These are phyloP conservation scores for Hymenoscyphus linearis DNA, from an alignment of 2,329 filamentous ascomycete genomes.

Conservation along the genomic window DNA sequence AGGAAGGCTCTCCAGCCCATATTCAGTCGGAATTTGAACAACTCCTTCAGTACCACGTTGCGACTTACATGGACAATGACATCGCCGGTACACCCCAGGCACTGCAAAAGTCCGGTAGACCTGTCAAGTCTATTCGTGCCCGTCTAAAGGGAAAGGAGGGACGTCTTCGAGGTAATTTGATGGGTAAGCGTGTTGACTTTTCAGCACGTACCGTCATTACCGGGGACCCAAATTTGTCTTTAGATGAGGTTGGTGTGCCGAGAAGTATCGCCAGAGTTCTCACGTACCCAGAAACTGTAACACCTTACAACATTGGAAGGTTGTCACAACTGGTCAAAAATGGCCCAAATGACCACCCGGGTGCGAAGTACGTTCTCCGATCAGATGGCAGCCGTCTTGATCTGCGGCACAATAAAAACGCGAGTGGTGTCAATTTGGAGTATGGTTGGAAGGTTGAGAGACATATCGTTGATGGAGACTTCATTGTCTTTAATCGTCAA, in stretches of 20 bases:
- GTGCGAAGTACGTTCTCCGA: conserved; percentile 93
- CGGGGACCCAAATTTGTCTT: conserved; percentile 90
- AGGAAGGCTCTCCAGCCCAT: conserved; percentile 87
- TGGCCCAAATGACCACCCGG: conserved; percentile 90
- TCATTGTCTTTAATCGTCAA: conserved; percentile 99
- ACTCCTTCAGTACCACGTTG: conserved; percentile 93
- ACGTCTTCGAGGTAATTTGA: conserved; percentile 94
- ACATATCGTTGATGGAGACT: conserved; percentile 92
- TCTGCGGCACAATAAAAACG: conserved; percentile 85
- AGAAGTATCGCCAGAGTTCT: conserved; percentile 86
- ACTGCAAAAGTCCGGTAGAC: conserved; percentile 92
- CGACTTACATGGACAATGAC: conserved; percentile 99
- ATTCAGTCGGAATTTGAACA: conserved; percentile 87
- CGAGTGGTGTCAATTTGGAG: conserved; percentile 73
- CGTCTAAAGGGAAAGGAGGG: conserved; percentile 99
- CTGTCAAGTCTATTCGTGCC: conserved; percentile 92
- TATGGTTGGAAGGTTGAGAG: conserved; percentile 99
- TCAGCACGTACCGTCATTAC: conserved; percentile 99
- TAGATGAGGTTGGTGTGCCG: conserved; percentile 96
- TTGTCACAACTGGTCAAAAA: conserved; percentile 86
- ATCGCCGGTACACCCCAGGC: conserved; percentile 93
- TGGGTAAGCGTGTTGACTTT: conserved; percentile 99
- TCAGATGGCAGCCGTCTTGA: conserved; percentile 93
- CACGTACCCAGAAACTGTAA: conserved; percentile 96
- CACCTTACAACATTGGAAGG: conserved; percentile 94